These are phyloP conservation scores for Myotisia sp. DNA, from an alignment of 2,329 filamentous ascomycete species.

Conservation along the genomic window DNA sequence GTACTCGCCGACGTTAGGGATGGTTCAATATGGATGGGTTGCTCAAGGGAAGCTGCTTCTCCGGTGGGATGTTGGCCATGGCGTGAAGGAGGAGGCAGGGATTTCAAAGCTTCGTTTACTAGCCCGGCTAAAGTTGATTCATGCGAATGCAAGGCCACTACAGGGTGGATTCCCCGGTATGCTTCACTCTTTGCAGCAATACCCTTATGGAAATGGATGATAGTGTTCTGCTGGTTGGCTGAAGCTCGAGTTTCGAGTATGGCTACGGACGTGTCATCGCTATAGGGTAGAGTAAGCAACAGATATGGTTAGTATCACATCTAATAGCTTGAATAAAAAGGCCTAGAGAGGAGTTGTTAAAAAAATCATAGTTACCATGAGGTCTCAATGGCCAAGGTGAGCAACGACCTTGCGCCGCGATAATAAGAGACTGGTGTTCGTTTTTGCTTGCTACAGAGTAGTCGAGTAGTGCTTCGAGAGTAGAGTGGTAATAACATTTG, in stretches of 20 bases:
- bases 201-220: constrained; percentile 64
- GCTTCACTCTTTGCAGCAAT: constrained; percentile 64
- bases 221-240: constrained; percentile 26
- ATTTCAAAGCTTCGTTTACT: constrained; percentile 47
- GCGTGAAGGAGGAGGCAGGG: constrained; percentile 33
- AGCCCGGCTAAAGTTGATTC: constrained; percentile 54
- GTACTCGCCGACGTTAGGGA: no score
- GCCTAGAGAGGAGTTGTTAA: neutral
- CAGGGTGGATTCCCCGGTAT: constrained; percentile 67
- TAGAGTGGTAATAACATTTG: neutral
- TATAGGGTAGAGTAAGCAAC: constrained; percentile 12
- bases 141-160: constrained; percentile 62
- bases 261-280: constrained; percentile 87
- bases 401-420: constrained; percentile 6
- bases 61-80: no score
- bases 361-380: constrained; percentile 36
- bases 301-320: neutral
- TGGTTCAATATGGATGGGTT: no score
- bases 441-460: no score
- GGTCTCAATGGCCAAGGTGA: constrained; percentile 58
- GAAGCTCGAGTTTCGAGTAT: constrained; percentile 47
- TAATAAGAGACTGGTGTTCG: neutral
- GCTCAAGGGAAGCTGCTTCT: no score
- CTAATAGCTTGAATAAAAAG: constrained; percentile 3
- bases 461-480: no score